Conservation (phyloP, 2,329 filamentous ascomycete species). For the Anthostomella pinea region DNA sequence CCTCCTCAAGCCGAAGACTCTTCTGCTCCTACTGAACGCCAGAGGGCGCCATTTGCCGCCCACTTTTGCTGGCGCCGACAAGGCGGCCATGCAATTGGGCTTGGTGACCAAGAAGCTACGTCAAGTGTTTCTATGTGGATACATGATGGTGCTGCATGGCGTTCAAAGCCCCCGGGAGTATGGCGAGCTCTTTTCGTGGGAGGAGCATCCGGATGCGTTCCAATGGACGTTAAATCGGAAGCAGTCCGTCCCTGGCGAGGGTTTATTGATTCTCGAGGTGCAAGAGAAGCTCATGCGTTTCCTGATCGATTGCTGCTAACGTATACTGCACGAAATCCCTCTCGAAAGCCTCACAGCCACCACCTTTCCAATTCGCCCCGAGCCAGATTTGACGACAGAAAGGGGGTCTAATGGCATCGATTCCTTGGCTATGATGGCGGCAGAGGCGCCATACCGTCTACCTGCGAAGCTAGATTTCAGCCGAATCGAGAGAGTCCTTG, state of each 20-base stretch:
- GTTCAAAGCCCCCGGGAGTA: constrained; percentile 30
- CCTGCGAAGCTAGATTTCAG: constrained; percentile 46
- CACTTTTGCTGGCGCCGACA: not conserved
- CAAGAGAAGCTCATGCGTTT: constrained; percentile 50
- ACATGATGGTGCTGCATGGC: constrained; percentile 36
- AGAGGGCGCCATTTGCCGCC: constrained; percentile 1
- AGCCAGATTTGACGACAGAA: constrained; percentile 33
- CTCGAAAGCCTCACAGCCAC: constrained; percentile 26
- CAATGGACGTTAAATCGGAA: constrained; percentile 33
- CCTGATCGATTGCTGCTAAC: constrained; percentile 44
- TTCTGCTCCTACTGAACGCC: constrained; percentile 1
- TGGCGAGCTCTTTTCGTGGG: constrained; percentile 34
- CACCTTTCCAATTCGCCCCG: constrained; percentile 34
- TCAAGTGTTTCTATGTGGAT: constrained; percentile 27
- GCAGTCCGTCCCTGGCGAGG: constrained; percentile 44
- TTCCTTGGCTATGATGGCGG: constrained; percentile 39
- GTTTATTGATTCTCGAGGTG: constrained; percentile 47
- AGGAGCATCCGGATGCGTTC: constrained; percentile 36
- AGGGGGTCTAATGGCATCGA: constrained; percentile 32
- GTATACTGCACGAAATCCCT: constrained; percentile 51
- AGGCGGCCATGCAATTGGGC: constrained; percentile 34
- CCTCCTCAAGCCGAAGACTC: not conserved
- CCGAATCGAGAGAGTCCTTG: constrained; percentile 42
- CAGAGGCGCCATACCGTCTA: constrained; percentile 51
- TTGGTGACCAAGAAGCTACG: constrained; percentile 21